A percentile compares a stretch with the other conserved stretches of the same genome.
Evolutionary conservation across 2,329 filamentous ascomycete species (phyloP).

Genomic region (Hypoxylon sp.): DNA sequence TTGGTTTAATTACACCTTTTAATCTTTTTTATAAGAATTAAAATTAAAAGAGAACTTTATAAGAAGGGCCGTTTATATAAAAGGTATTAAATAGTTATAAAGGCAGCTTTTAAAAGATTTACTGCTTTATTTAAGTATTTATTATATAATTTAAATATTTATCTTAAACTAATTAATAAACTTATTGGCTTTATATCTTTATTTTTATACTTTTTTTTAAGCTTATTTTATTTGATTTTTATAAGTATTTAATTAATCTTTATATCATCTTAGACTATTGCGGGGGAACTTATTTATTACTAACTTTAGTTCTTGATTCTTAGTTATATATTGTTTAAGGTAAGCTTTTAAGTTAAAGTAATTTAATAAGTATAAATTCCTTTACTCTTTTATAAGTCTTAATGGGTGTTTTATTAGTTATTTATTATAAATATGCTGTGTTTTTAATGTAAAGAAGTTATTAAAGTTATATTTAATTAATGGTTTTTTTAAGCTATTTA

Average conservation of each 20-base stretch:
- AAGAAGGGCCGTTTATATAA: too few species aligned
- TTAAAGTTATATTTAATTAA: constrained; percentile 6
- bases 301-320: not conserved
- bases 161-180: constrained; percentile 2
- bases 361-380: not conserved
- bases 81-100: not conserved
- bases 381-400: not conserved
- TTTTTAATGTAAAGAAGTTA: not conserved
- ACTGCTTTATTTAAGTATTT: not conserved
- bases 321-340: not conserved
- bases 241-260: constrained; percentile 7
- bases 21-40: too few species aligned
- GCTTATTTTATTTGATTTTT: not conserved
- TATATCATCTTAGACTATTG: not conserved
- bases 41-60: too few species aligned
- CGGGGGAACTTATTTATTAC: not conserved
- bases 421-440: constrained; percentile 1
- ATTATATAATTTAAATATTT: constrained; percentile 5
- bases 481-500: not conserved
- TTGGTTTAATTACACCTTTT: too few species aligned
- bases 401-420: not conserved
- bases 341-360: not conserved
- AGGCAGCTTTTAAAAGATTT: not conserved
- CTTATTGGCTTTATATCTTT: not conserved
- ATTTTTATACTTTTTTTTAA: not conserved